Evolutionary conservation across 2,329 filamentous ascomycete genomes (phyloP).

Genomic region (Corinectria fuckeliana): DNA sequence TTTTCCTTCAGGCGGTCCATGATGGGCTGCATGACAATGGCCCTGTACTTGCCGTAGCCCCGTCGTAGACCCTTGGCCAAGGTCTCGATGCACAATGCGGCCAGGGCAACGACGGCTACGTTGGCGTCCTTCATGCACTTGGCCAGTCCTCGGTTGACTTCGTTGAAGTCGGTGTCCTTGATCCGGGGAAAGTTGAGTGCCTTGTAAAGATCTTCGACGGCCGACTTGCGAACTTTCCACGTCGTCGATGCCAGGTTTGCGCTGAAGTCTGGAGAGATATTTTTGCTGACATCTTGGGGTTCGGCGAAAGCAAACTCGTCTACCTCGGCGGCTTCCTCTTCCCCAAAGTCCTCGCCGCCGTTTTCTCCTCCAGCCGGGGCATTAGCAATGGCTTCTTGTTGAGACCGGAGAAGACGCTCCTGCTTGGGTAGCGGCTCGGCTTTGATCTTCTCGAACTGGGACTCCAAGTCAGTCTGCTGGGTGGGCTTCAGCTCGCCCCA

Average conservation of each 20-base stretch:
- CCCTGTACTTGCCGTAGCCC: slow-evolving; percentile 80
- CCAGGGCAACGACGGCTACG: slow-evolving; percentile 89
- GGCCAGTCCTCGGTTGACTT: slow-evolving; percentile 81
- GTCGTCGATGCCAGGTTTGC: slow-evolving; percentile 89
- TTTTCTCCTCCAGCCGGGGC: slow-evolving; percentile 65
- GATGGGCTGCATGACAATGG: slow-evolving; percentile 83
- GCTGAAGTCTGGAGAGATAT: slow-evolving; percentile 80
- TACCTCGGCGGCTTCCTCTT: slow-evolving; percentile 65
- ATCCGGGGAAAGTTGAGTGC: slow-evolving; percentile 86
- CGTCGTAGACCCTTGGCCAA: slow-evolving; percentile 85
- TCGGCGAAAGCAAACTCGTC: slow-evolving; percentile 85
- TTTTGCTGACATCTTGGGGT: slow-evolving; percentile 83
- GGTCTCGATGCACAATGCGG: slow-evolving; percentile 90
- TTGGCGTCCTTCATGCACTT: slow-evolving; percentile 99
- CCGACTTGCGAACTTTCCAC: slow-evolving; percentile 98
- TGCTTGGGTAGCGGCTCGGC: slow-evolving; percentile 87
- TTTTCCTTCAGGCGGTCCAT: slow-evolving; percentile 98
- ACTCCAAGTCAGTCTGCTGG: slow-evolving; percentile 92
- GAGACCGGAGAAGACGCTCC: slow-evolving; percentile 84
- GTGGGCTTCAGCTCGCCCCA: slow-evolving; percentile 95
- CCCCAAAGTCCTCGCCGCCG: slow-evolving; percentile 63
- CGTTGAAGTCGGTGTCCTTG: slow-evolving; percentile 87
- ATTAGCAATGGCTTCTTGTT: slow-evolving; percentile 80
- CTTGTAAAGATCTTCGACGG: slow-evolving; percentile 79
- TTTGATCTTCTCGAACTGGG: slow-evolving; percentile 92